A percentile compares a stretch with the other conserved stretches of the same genome.
Conservation (phyloP, 2,329 filamentous ascomycete species). For the Microsporum audouinii region DNA sequence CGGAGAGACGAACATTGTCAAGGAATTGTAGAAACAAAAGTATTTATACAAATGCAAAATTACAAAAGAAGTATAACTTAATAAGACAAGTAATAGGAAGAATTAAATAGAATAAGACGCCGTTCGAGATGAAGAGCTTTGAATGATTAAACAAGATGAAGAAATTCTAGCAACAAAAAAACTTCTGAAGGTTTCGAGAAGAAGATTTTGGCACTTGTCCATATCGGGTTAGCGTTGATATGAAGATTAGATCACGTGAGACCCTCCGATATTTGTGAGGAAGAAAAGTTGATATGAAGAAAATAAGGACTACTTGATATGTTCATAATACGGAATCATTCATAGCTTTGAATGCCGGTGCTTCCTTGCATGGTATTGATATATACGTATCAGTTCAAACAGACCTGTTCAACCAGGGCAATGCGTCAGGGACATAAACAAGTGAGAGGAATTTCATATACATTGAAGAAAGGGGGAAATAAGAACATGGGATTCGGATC, state of each 20-base stretch:
- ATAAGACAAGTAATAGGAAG: neutral
- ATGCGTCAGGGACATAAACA: neutral
- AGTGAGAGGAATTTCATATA: neutral
- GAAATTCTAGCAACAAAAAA: neutral
- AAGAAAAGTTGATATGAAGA: neutral
- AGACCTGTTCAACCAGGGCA: neutral
- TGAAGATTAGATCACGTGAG: neutral
- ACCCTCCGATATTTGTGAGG: neutral
- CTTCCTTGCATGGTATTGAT: neutral
- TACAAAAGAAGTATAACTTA: neutral
- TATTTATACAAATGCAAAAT: neutral
- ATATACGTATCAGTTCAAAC: neutral
- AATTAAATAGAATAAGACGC: neutral
- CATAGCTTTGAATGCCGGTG: neutral
- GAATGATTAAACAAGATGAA: neutral
- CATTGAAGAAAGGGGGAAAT: neutral
- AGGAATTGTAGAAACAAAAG: neutral
- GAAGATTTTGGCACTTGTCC: neutral
- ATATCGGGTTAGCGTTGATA: neutral
- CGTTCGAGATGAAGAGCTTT: neutral
- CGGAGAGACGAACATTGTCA: constrained; percentile 7
- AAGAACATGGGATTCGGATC: neutral
- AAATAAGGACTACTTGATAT: neutral
- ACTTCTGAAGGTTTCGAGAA: neutral
- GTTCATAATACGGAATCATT: neutral